Evolutionary conservation across 495 filamentous ascomycete species (phyloP).

Genomic region (Lindgomyces ingoldianus): DNA sequence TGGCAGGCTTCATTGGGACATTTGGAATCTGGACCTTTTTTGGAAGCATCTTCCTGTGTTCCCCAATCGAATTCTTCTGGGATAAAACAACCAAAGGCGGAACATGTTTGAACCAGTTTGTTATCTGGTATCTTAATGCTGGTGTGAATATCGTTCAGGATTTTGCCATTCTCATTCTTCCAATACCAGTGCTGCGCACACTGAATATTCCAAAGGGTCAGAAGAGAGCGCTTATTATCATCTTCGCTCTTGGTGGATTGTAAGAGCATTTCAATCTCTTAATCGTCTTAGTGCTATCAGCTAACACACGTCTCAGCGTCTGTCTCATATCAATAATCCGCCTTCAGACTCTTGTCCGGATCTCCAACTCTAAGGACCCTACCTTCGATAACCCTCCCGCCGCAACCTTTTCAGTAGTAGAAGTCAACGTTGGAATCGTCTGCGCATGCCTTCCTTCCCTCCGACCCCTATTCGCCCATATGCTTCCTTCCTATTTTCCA

Average conservation of each 20-base stretch:
- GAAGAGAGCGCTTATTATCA: constrained; percentile 35
- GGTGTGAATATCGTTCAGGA: constrained; percentile 57
- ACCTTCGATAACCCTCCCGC: constrained; percentile 40
- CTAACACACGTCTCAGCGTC: constrained; percentile 27
- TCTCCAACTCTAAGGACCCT: constrained; percentile 40
- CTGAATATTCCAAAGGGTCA: constrained; percentile 39
- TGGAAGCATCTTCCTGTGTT: constrained; percentile 41
- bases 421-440: constrained; percentile 42
- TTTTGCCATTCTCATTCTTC: constrained; percentile 48
- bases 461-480: constrained; percentile 30
- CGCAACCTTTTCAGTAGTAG: constrained; percentile 38
- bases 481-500: constrained; percentile 37
- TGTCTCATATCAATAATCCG: constrained; percentile 42
- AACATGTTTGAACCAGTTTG: constrained; percentile 51
- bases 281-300: neutral
- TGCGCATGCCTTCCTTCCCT: constrained; percentile 43
- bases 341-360: constrained; percentile 39
- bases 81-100: constrained; percentile 32
- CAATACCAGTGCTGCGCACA: constrained; percentile 35
- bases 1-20: constrained; percentile 31
- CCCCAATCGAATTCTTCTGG: constrained; percentile 47
- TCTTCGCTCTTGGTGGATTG: constrained; percentile 44
- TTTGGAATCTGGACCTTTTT: constrained; percentile 40
- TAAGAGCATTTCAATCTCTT: constrained; percentile 21
- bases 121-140: constrained; percentile 53